Base-by-base conservation (phyloP, 257 asterid species). In the Anisodus tanguticus region DNA sequence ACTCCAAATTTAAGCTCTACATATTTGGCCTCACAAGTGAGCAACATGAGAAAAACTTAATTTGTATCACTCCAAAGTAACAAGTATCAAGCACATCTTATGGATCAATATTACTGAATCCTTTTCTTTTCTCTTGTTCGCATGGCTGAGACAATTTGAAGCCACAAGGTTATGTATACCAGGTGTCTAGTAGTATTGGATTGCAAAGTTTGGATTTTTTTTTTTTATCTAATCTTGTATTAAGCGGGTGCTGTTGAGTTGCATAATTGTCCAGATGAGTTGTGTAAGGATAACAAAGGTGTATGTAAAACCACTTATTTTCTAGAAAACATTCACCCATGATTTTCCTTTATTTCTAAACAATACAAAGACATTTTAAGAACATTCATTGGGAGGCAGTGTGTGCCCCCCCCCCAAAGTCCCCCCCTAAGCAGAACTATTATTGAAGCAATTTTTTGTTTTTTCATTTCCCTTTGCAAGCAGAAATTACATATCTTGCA, bases 1-100 rank as follows among this genome's bases (percentile, higher is more conserved):
- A 82, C 69, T 60, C 86, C 15, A 88, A 76, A 69, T 62, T 55
- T 19, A 67, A 57, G 84, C 76, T 81, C 76, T 81, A 58, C 26
- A 85, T 39, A 54, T 35, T 43, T 63, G 41, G 85, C 80, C 79
- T 55, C 69, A 60, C 80, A 68, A 82, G 76, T 77, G 79, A n/a
- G 79, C 15, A 45, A 16, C 58, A 4, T 71, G 79, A 22, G 79
- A 16, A 43, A 70, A 71, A 71, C 57, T 45, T 71, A n/a, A 71
- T n/a, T 9, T n/a, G 57, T n/a, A 66, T 43, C 39, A 19, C 17
- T 45, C 3, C 79, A 71, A 45, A n/a, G 39, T 9, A 71, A 71
- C 58, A 71, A n/a, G 58, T 71, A n/a, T 49, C 58, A 43, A 71
- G 58, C n/a, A 43, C 37, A n/a, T 45, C 58, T 19, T 9, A 26